Evolutionary conservation across 1,284 basidiomycete species (phyloP).

Genomic region (Tilletia indica): DNA sequence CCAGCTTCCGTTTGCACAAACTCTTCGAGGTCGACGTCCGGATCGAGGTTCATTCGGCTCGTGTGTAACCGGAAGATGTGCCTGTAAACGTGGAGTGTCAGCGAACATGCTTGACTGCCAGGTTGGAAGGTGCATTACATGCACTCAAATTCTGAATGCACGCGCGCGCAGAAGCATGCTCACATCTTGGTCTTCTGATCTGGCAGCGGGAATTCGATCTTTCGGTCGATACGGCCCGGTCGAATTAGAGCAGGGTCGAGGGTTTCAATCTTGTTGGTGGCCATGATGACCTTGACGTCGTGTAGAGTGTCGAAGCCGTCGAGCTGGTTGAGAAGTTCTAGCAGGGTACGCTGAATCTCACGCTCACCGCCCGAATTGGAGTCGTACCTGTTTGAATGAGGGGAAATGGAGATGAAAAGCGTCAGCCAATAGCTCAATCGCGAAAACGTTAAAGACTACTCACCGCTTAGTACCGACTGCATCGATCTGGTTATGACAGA

Average conservation of each 20-base stretch:
- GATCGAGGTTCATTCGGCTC: conserved; percentile 84
- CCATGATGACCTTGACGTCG: conserved; percentile 87
- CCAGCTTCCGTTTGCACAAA: conserved; percentile 95
- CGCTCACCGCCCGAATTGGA: conserved; percentile 59
- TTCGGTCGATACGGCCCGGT: conserved; percentile 95
- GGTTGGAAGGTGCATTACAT: background rate
- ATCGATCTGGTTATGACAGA: conserved; percentile 47
- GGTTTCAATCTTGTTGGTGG: conserved; percentile 88
- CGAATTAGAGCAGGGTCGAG: conserved; percentile 95
- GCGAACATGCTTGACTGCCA: background rate
- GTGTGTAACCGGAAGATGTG: conserved; percentile 99
- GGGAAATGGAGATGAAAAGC: background rate
- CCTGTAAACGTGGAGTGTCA: conserved; percentile 57
- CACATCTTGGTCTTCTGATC: conserved; percentile 56
- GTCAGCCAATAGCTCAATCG: background rate
- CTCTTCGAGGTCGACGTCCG: conserved; percentile 94
- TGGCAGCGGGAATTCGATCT: conserved; percentile 66
- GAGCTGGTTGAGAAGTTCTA: conserved; percentile 67
- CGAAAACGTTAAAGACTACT: conserved; percentile 11
- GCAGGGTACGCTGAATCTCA: conserved; percentile 59
- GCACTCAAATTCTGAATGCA: background rate
- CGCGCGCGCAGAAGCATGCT: conserved; percentile 2
- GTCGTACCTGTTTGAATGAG: conserved; percentile 57
- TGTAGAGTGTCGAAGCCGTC: conserved; percentile 99
- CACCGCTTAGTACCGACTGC: conserved; percentile 59